Conservation (phyloP, 75 land plant genomes). For the Pinus albicaulis region DNA sequence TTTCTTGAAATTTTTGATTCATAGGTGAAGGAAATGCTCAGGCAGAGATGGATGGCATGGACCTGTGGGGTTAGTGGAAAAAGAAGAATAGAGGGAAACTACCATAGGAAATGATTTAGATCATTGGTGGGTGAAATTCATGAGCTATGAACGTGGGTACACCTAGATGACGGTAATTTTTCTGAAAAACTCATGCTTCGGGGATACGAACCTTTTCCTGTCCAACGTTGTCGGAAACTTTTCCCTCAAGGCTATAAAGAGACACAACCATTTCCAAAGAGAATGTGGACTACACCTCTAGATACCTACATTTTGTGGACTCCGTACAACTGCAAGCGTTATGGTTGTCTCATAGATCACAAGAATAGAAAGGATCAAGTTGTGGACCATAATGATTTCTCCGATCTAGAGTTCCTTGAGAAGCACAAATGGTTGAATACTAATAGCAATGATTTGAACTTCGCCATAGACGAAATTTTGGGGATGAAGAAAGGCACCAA, state of each 20-base stretch:
- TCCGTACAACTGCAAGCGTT: constrained; percentile 76
- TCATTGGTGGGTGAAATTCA: no score
- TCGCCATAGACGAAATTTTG: constrained; percentile 58
- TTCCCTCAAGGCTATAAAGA: constrained; percentile 39
- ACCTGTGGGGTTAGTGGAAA: no score
- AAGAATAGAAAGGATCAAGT: not conserved
- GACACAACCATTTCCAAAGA: constrained; percentile 48
- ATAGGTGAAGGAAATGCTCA: no score
- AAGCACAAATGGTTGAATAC: constrained; percentile 39
- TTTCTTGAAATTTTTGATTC: no score
- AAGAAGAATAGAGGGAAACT: no score
- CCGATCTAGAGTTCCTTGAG: constrained; percentile 66
- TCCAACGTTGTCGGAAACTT: constrained; percentile 61
- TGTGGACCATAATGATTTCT: constrained; percentile 42
- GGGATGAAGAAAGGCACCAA: constrained; percentile 35
- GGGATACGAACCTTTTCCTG: no score
- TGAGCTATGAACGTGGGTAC: no score
- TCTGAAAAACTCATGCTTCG: no score
- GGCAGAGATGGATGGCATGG: no score
- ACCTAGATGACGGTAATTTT: no score
- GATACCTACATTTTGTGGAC: constrained; percentile 68
- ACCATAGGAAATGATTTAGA: no score
- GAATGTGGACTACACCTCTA: constrained; percentile 58
- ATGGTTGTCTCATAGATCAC: constrained; percentile 59
- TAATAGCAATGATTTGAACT: constrained; percentile 24